These are phyloP conservation scores for Pouteria glomerata DNA, from an alignment of 148 eudicot species.

Conservation along the genomic window DNA sequence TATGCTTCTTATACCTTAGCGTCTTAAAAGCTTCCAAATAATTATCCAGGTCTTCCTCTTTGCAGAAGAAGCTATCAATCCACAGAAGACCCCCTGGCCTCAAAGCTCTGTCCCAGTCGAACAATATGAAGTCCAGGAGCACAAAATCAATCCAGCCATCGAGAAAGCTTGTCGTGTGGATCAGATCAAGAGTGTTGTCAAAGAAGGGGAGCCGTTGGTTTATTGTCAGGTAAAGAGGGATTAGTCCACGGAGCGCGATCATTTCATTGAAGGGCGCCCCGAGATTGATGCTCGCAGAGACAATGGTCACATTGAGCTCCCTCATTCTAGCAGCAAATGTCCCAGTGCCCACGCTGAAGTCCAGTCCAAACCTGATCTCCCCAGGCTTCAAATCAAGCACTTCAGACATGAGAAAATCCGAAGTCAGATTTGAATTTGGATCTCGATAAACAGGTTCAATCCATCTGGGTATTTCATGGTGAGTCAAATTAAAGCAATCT, in stretches of 20 bases:
- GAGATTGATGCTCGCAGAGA: slow-evolving; percentile 35
- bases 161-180: slow-evolving; percentile 43
- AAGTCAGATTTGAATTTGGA: slow-evolving; percentile 25
- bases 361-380: slow-evolving; percentile 39
- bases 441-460: slow-evolving; percentile 23
- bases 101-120: slow-evolving; percentile 50
- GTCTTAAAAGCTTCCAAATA: slow-evolving; percentile 35
- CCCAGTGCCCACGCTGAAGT: slow-evolving; percentile 43
- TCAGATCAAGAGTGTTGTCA: slow-evolving; percentile 45
- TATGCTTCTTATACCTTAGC: slow-evolving; percentile 50
- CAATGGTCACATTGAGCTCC: slow-evolving; percentile 34
- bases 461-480: slow-evolving; percentile 44
- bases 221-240: slow-evolving; percentile 27
- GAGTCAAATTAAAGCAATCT: slow-evolving; percentile 41
- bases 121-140: slow-evolving; percentile 46
- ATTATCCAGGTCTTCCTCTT: slow-evolving; percentile 37
- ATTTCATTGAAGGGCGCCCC: slow-evolving; percentile 34
- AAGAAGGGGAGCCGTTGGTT: slow-evolving; percentile 49
- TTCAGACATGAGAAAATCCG: slow-evolving; percentile 37
- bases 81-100: slow-evolving; percentile 60
- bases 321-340: slow-evolving; percentile 54
- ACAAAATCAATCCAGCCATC: slow-evolving; percentile 41
- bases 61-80: slow-evolving; percentile 59
- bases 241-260: slow-evolving; percentile 28
- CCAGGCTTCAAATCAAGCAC: slow-evolving; percentile 39